These are phyloP conservation scores for Coemansia umbellata DNA, from an alignment of 192 early-diverging fungal genomes.

Conservation along the genomic window DNA sequence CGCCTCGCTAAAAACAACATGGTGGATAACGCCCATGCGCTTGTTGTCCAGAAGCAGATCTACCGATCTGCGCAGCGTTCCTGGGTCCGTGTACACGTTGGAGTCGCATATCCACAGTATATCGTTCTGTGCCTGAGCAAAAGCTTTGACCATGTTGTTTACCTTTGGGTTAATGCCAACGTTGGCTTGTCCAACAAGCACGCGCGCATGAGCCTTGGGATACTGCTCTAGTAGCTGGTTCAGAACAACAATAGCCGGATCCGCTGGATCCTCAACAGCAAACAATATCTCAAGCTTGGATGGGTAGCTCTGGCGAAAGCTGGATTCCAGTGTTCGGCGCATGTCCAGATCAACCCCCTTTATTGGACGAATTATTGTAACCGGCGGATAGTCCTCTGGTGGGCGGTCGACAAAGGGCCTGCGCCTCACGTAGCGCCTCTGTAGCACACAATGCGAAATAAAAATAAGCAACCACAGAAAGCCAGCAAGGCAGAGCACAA, in stretches of 20 bases:
- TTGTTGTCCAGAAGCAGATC: conserved; percentile 63
- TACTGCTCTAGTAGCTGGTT: conserved; percentile 63
- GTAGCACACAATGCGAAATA: conserved; percentile 39
- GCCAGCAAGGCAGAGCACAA: conserved; percentile 18
- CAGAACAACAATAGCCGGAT: conserved; percentile 80
- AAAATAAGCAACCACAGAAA: conserved; percentile 30
- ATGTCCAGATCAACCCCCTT: conserved; percentile 90
- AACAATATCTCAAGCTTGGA: conserved; percentile 79
- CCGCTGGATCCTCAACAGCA: conserved; percentile 73
- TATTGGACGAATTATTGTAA: conserved; percentile 90
- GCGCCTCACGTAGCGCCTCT: conserved; percentile 39
- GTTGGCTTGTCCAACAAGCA: conserved; percentile 76
- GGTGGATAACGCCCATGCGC: conserved; percentile 91
- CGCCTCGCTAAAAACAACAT: conserved; percentile 76
- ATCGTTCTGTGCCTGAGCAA: conserved; percentile 72
- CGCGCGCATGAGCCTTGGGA: conserved; percentile 67
- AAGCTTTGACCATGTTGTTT: conserved; percentile 87
- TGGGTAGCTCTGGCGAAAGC: conserved; percentile 87
- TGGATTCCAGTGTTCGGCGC: conserved; percentile 74
- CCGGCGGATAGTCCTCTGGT: conserved; percentile 57
- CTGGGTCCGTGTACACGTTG: conserved; percentile 78
- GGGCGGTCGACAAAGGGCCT: conserved; percentile 40
- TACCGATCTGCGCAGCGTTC: conserved; percentile 77
- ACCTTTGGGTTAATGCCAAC: conserved; percentile 96
- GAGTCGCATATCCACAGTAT: conserved; percentile 95